Percentiles rank a stretch among this genome's conserved stretches.
phyloP scores from a whole-genome alignment of 1,284 basidiomycete genomes.

The Cutaneotrichosporon sp. region DNA sequence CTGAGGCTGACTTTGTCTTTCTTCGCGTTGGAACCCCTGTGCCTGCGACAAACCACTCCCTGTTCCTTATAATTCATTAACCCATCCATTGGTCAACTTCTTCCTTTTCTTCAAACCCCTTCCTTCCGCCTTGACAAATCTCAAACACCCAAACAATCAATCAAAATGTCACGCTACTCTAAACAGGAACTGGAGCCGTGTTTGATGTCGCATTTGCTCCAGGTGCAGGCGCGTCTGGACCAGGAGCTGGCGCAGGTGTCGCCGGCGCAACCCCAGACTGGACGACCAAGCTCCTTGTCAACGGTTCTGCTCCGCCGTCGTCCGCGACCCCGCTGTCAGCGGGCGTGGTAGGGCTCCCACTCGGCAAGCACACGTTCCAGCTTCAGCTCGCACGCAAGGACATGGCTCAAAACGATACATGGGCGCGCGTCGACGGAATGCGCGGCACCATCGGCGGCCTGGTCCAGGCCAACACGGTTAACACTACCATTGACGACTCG shows the following conservation, averaged over 20 bases:
- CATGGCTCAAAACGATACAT: constrained; percentile 12
- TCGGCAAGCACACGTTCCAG: constrained; percentile 26
- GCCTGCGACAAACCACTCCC: constrained; percentile 8
- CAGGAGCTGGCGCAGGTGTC: constrained; percentile 5
- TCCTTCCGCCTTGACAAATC: not conserved
- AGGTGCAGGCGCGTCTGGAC: not conserved
- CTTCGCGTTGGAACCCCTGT: constrained; percentile 2
- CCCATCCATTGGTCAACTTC: not conserved
- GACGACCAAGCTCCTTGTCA: constrained; percentile 20
- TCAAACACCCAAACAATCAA: not conserved
- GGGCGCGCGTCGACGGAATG: constrained; percentile 31
- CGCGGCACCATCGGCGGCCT: constrained; percentile 23
- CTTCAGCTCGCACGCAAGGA: constrained; percentile 23
- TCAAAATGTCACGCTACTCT: not conserved
- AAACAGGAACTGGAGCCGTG: constrained; percentile 8
- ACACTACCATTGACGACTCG: constrained; percentile 42
- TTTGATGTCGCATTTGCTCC: constrained; percentile 8
- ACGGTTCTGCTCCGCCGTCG: constrained; percentile 20
- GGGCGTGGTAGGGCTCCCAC: constrained; percentile 25
- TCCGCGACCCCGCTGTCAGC: not conserved
- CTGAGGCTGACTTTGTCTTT: not conserved
- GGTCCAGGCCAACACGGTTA: constrained; percentile 20
- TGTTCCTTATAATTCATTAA: not conserved
- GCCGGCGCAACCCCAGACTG: constrained; percentile 7
- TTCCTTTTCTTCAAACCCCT: constrained; percentile 1